A percentile compares a stretch with the other conserved stretches of the same genome.
These are phyloP conservation scores for Mucor indicus DNA, from an alignment of 371 early-diverging fungal genomes.

Conservation along the genomic window DNA sequence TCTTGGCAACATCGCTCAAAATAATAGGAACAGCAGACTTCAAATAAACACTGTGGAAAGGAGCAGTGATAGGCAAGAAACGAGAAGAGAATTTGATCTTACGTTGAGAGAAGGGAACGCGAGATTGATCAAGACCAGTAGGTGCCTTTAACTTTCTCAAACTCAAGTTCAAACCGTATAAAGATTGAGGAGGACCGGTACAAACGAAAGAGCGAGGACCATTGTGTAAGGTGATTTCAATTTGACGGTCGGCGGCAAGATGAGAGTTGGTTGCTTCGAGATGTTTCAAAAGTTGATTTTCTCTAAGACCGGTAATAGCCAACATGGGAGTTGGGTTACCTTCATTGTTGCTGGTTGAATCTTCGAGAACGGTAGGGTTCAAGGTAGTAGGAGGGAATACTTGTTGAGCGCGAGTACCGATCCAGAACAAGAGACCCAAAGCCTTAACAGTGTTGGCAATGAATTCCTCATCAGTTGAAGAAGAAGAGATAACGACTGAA, in stretches of 20 bases:
- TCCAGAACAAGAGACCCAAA: constrained; percentile 86
- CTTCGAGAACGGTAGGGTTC: constrained; percentile 84
- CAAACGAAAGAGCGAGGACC: constrained; percentile 84
- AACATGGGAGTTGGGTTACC: constrained; percentile 96
- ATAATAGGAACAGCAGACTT: constrained; percentile 61
- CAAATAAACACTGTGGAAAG: constrained; percentile 85
- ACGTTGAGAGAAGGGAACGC: constrained; percentile 83
- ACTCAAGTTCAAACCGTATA: constrained; percentile 86
- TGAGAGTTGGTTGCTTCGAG: constrained; percentile 84
- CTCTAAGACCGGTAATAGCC: constrained; percentile 75
- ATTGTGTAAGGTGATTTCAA: constrained; percentile 84
- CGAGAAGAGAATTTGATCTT: constrained; percentile 84
- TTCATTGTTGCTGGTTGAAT: constrained; percentile 86
- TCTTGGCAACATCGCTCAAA: constrained; percentile 60
- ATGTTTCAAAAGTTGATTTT: constrained; percentile 73
- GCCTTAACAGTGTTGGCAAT: constrained; percentile 81
- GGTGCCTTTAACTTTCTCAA: constrained; percentile 87
- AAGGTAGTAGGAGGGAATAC: constrained; percentile 87
- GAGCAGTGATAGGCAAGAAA: constrained; percentile 86
- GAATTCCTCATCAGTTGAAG: constrained; percentile 81
- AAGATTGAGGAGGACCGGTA: constrained; percentile 86
- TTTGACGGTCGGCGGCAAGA: constrained; percentile 75
- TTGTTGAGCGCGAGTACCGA: constrained; percentile 87
- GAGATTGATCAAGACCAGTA: constrained; percentile 79
- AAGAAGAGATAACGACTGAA: constrained; percentile 84